These are phyloP conservation scores for Cercophora sp. DNA, from an alignment of 495 filamentous ascomycete genomes.

Conservation along the genomic window DNA sequence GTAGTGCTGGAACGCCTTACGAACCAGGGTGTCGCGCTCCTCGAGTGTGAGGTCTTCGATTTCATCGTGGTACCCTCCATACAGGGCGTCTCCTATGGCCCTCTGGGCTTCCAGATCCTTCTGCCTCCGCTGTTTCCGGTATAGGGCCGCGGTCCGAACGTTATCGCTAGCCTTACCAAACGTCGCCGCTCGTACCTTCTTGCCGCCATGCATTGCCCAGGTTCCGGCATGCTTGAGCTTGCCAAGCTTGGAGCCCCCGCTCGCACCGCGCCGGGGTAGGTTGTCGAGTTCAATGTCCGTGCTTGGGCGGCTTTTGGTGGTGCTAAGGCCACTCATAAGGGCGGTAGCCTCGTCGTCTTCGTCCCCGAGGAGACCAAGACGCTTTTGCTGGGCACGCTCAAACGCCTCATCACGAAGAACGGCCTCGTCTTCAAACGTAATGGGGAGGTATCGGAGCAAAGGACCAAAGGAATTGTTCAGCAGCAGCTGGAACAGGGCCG, in stretches of 20 bases:
- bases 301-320: background rate
- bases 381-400: slow-evolving; percentile 65
- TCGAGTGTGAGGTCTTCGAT: slow-evolving; percentile 92
- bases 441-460: slow-evolving; percentile 83
- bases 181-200: slow-evolving; percentile 37
- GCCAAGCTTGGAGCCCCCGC: slow-evolving; percentile 20
- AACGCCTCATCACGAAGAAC: slow-evolving; percentile 86
- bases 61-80: slow-evolving; percentile 81
- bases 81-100: slow-evolving; percentile 71
- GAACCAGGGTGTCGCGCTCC: slow-evolving; percentile 81
- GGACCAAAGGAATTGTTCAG: slow-evolving; percentile 84
- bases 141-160: slow-evolving; percentile 32
- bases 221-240: slow-evolving; percentile 42
- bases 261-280: slow-evolving; percentile 16
- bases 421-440: slow-evolving; percentile 93
- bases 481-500: slow-evolving; percentile 73
- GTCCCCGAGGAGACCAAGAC: slow-evolving; percentile 49
- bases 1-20: slow-evolving; percentile 85
- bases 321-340: slow-evolving; percentile 9
- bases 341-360: slow-evolving; percentile 41
- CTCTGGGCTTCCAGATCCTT: slow-evolving; percentile 65
- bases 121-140: slow-evolving; percentile 37
- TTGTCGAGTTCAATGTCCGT: slow-evolving; percentile 60
- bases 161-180: slow-evolving; percentile 39
- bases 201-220: slow-evolving; percentile 45